A percentile compares a stretch with the other conserved stretches of the same genome.
Evolutionary conservation across 2,329 filamentous ascomycete species (phyloP).

Genomic region (Microsporum ferrugineum): DNA sequence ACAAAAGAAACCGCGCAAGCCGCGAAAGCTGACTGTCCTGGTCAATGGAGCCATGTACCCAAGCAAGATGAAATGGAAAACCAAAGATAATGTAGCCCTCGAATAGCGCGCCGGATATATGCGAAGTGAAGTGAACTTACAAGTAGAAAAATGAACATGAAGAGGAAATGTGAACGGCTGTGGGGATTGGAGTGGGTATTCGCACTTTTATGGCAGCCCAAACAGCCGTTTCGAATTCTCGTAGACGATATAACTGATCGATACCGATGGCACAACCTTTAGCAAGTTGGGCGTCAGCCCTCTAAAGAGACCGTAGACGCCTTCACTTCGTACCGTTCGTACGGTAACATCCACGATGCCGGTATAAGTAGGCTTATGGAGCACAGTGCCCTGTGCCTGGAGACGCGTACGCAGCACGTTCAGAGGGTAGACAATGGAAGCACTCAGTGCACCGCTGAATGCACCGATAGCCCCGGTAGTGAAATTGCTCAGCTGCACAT

Average conservation of each 20-base stretch:
- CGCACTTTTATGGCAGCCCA: constrained; percentile 33
- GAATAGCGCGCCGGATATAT: constrained; percentile 2
- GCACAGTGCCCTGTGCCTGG: constrained; percentile 87
- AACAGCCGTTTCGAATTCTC: constrained; percentile 75
- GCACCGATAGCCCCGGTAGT: constrained; percentile 81
- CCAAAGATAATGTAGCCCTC: neutral
- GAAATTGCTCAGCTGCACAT: constrained; percentile 68
- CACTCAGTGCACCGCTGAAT: constrained; percentile 80
- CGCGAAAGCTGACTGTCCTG: neutral
- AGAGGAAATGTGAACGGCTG: neutral
- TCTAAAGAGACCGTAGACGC: constrained; percentile 78
- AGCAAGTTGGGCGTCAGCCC: constrained; percentile 88
- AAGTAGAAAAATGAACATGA: neutral
- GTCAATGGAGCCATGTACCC: neutral
- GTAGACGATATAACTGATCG: constrained; percentile 89
- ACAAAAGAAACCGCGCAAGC: neutral
- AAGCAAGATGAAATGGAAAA: neutral
- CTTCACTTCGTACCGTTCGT: constrained; percentile 74
- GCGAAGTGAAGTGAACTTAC: neutral
- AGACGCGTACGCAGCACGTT: constrained; percentile 85
- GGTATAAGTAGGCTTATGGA: constrained; percentile 81
- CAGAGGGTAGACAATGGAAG: constrained; percentile 86
- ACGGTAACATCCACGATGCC: constrained; percentile 81
- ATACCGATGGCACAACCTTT: constrained; percentile 91
- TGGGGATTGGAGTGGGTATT: neutral